phyloP scores from a whole-genome alignment of 768 basidiomycete genomes.

The Auricularia sp. region DNA sequence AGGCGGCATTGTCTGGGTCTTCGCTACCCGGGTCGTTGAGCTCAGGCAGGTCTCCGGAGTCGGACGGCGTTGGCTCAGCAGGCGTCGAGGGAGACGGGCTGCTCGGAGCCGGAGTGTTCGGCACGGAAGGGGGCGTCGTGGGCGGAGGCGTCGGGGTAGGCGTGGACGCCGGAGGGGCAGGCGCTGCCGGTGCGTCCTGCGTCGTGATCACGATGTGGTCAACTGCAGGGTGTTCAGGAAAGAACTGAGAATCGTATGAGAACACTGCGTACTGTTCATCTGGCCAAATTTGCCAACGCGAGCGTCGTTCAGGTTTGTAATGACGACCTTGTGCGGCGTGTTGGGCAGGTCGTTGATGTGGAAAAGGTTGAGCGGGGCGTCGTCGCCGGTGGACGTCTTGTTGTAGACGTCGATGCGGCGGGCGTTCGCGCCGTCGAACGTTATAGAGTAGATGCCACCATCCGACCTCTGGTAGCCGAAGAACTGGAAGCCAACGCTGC shows the following conservation, averaged over 20 bases:
- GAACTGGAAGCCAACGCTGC: background rate
- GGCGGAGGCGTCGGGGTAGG: background rate
- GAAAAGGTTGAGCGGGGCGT: background rate
- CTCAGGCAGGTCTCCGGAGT: background rate
- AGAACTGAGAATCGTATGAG: too few relatives aligned
- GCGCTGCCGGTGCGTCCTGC: background rate
- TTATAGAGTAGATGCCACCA: background rate
- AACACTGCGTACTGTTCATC: background rate
- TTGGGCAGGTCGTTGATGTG: background rate
- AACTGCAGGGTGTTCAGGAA: background rate
- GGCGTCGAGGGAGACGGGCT: background rate
- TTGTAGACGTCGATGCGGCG: background rate
- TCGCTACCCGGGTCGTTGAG: background rate
- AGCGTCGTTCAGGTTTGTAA: background rate
- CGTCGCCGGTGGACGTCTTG: background rate
- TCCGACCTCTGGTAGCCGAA: background rate
- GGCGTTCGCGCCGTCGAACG: background rate
- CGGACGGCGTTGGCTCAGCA: background rate
- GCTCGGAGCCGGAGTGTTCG: background rate
- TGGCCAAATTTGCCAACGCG: background rate
- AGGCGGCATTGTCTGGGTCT: background rate
- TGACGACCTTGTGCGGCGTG: background rate
- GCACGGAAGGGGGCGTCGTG: too few relatives aligned
- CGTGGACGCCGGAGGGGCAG: background rate
- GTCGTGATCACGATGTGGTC: background rate